These are phyloP conservation scores for Talaromyces sp. DNA, from an alignment of 2,329 filamentous ascomycete genomes.

Conservation along the genomic window DNA sequence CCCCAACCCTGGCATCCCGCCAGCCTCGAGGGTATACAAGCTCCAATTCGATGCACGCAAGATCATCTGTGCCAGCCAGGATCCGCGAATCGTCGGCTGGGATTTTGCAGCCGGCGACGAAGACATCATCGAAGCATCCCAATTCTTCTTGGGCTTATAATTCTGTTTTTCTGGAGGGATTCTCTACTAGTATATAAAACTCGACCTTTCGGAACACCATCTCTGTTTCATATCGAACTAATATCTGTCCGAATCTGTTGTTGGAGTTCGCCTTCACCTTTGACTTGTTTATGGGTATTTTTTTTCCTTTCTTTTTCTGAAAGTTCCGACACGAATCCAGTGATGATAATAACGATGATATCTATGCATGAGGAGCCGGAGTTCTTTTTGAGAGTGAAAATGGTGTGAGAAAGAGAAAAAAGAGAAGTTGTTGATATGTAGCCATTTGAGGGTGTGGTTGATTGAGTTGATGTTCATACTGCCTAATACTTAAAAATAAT, in stretches of 20 bases:
- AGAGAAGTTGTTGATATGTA: not conserved
- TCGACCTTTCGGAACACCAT: not conserved
- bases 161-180: not conserved
- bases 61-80: constrained; percentile 92
- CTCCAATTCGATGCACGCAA: constrained; percentile 89
- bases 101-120: constrained; percentile 87
- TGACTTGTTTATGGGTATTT: no score
- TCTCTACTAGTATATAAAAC: not conserved
- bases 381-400: not conserved
- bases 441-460: not conserved
- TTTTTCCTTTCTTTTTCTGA: not conserved
- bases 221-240: not conserved
- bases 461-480: not conserved
- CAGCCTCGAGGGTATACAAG: constrained; percentile 75
- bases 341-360: not conserved
- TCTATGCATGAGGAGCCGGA: not conserved
- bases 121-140: constrained; percentile 69
- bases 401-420: not conserved
- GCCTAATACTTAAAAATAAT: not conserved
- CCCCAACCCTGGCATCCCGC: constrained; percentile 13
- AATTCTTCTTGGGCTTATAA: constrained; percentile 61
- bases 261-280: not conserved
- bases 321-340: not conserved
- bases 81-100: constrained; percentile 89
- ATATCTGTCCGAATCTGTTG: not conserved